Percentiles rank a stretch among this genome's conserved stretches.
Evolutionary conservation across 495 filamentous ascomycete genomes (phyloP).

Genomic region (Aspergillus biplanus): DNA sequence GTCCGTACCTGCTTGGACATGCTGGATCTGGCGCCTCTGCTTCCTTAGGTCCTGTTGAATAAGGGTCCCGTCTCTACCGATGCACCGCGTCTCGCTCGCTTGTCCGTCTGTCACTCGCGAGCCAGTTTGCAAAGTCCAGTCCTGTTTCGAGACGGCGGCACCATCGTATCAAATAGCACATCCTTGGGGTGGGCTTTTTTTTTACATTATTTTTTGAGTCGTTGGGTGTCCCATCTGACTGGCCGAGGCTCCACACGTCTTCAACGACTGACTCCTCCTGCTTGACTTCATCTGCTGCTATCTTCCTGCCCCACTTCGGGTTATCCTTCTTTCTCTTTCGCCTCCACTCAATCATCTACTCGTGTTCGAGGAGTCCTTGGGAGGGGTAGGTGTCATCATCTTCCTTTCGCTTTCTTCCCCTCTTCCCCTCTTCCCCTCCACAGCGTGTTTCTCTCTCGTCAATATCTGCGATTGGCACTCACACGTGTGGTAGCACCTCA

Average conservation of each 20-base stretch:
- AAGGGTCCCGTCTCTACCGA: not conserved
- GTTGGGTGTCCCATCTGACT: not conserved
- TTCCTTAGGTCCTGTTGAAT: too few relatives aligned
- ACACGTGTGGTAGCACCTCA: not conserved
- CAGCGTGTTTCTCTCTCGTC: conserved; percentile 5
- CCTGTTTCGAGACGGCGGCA: not conserved
- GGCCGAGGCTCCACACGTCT: not conserved
- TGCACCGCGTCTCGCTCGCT: not conserved
- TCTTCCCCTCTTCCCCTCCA: conserved; percentile 10
- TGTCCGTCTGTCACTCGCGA: not conserved
- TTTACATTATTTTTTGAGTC: not conserved
- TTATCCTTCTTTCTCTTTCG: conserved; percentile 13
- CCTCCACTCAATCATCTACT: conserved; percentile 12
- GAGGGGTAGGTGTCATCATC: conserved; percentile 21
- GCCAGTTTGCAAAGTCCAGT: not conserved
- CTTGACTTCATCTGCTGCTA: conserved; percentile 14
- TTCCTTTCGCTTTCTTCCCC: conserved; percentile 14
- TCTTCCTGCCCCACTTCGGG: conserved; percentile 24
- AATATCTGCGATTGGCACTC: conserved; percentile 16
- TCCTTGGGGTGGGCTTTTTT: not conserved
- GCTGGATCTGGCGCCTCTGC: too few relatives aligned
- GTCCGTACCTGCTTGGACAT: not conserved
- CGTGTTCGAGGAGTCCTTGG: not conserved
- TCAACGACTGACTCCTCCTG: not conserved
- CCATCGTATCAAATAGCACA: not conserved